Percentiles rank a stretch among this genome's conserved stretches.
Conservation (phyloP, 306 rosid genomes). For the Alnus rubra region DNA sequence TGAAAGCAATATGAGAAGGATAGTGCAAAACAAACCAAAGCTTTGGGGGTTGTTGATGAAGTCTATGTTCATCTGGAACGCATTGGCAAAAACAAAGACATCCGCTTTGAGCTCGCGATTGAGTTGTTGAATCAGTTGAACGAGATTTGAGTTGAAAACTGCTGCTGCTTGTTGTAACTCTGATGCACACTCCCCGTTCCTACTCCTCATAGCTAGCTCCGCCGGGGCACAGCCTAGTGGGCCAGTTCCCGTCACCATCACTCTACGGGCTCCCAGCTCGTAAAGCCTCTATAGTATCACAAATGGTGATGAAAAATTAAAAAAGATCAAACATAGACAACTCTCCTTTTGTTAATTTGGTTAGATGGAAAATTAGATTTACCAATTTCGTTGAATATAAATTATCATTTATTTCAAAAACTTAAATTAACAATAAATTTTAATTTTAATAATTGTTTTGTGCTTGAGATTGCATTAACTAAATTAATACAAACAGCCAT, state of each 20-base stretch:
- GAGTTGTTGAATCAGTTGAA: slow-evolving; percentile 36
- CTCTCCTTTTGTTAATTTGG: no score
- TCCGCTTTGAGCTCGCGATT: slow-evolving; percentile 34
- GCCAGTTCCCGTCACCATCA: slow-evolving; percentile 57
- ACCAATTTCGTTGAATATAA: no score
- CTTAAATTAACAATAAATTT: no score
- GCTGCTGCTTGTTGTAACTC: slow-evolving; percentile 44
- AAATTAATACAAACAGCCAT: no score
- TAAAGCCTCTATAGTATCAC: slow-evolving; percentile 30
- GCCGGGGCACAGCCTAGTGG: slow-evolving; percentile 57
- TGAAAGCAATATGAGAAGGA: no score
- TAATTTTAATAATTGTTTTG: no score
- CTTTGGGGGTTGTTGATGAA: slow-evolving; percentile 42
- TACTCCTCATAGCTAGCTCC: slow-evolving; percentile 45
- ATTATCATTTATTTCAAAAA: no score
- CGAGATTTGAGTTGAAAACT: slow-evolving; percentile 38
- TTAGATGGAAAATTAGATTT: no score
- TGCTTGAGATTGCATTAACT: no score
- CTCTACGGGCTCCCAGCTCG: slow-evolving; percentile 55
- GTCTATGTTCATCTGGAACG: slow-evolving; percentile 46
- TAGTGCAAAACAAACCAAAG: slow-evolving; percentile 40
- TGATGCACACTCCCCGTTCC: slow-evolving; percentile 47
- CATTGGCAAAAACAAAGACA: slow-evolving; percentile 48
- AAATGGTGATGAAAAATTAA: background rate
- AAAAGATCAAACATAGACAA: background rate